Evolutionary conservation across 148 eudicot species (phyloP), one percentile per base, ranked within the genome.

Genomic region (Dianthus caryophyllus): DNA sequence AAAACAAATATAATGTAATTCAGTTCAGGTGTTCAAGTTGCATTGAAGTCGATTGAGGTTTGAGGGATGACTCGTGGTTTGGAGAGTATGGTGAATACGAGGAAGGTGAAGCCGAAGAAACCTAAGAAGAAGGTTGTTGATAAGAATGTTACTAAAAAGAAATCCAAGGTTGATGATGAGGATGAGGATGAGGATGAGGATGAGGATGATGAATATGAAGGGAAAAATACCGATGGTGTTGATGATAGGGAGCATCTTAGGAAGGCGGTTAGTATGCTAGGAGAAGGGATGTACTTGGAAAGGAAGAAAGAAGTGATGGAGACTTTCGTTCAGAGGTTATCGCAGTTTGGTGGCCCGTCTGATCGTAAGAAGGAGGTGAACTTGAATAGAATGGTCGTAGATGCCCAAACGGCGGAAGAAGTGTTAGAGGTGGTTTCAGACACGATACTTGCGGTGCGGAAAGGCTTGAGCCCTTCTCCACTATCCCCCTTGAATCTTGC

Each of bases 381-480:
- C 73, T 81, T 93, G 81, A 93, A 93, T 44, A 79, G 76, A 66
- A 76, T 73, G 29, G 67, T 93, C 33, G 90, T 90, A 33, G 88
- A 86, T 66, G 87, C 97, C 16, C 98, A 86, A 64, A 94, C 97
- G 18, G 85, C 96, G 21, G 85, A 84, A 55, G 87, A 90, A 66
- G 98, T 94, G 48, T 67, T 94, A 50, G 97, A 88, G 75, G 84
- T 88, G 51, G 77, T 85, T 52, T 74, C 85, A 5, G 96, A 86
- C 49, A 81, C 78, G 51, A 81, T 94, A 29, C 46, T 79, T 73
- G 91, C 96, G 12, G 97, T 90, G 4, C 85, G 84, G 33, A 94
- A 94, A 80, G 98, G 98, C 43, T 79, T 94, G 73, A 90, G 85
- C 73, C 97, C 98, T 65, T 90, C 98, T 0, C 98, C 98, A 59